Percentiles rank a stretch among this genome's conserved stretches.
These are phyloP conservation scores for Globisporangium cystogenes DNA, from an alignment of 352 stramenopile species.

Conservation along the genomic window DNA sequence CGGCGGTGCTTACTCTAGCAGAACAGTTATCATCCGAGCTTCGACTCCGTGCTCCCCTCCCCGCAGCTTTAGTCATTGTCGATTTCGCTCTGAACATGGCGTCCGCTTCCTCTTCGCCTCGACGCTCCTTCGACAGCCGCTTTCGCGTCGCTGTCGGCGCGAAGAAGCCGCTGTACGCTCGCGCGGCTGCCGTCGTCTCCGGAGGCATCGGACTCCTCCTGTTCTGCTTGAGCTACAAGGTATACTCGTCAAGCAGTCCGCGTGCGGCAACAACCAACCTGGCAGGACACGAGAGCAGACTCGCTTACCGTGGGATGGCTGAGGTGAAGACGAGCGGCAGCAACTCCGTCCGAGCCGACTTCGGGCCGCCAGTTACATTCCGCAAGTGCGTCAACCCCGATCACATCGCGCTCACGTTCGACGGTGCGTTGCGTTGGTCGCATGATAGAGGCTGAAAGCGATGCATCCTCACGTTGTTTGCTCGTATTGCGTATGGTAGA, in stretches of 20 bases:
- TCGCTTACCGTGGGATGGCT: background rate
- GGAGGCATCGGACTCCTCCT: background rate
- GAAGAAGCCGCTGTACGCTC: background rate
- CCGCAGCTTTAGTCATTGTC: background rate
- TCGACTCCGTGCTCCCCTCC: no score
- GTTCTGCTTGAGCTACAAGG: background rate
- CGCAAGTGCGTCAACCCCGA: background rate
- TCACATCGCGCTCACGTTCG: slow-evolving; percentile 10
- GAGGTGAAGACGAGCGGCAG: background rate
- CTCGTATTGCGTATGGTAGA: background rate
- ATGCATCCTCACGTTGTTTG: background rate
- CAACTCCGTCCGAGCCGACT: background rate
- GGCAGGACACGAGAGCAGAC: background rate
- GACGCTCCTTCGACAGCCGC: background rate
- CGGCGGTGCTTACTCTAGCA: no score
- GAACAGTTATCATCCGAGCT: no score
- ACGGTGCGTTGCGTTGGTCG: slow-evolving; percentile 4
- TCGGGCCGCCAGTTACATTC: slow-evolving; percentile 3
- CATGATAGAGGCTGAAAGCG: no score
- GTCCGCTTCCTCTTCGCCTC: background rate
- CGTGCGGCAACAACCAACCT: background rate
- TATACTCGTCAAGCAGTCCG: background rate
- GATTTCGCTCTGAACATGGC: background rate
- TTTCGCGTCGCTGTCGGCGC: background rate
- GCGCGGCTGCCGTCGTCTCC: background rate